Conservation (phyloP, 148 eudicot genomes). For the Rhododendron vialii region DNA sequence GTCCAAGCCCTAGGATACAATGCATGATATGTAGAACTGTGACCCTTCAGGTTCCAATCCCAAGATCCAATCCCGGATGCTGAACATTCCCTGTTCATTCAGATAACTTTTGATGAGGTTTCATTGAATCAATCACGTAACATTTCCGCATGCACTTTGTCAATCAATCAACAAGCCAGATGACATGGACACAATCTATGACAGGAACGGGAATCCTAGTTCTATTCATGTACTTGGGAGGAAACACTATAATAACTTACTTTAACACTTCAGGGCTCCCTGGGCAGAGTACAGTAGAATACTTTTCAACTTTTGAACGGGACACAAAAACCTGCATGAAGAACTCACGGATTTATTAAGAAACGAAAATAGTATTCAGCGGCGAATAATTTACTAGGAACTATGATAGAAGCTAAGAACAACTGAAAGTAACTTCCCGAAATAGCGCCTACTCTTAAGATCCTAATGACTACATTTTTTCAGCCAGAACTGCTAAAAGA, state of each 20-base stretch:
- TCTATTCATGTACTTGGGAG: not conserved
- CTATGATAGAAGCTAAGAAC: not conserved
- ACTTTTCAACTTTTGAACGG: constrained; percentile 66
- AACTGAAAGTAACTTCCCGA: not conserved
- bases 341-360: not conserved
- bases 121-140: not conserved
- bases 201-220: not conserved
- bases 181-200: not conserved
- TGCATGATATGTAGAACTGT: constrained; percentile 76
- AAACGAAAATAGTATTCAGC: not conserved
- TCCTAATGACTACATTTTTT: not conserved
- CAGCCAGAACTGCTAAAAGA: not conserved
- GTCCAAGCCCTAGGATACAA: constrained; percentile 97
- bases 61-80: constrained; percentile 79
- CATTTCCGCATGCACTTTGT: not conserved
- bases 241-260: constrained; percentile 37
- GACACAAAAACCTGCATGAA: constrained; percentile 70
- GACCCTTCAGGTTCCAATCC: constrained; percentile 90
- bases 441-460: not conserved
- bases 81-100: constrained; percentile 46
- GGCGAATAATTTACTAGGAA: not conserved
- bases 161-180: not conserved
- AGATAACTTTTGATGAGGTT: constrained; percentile 11
- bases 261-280: constrained; percentile 47
- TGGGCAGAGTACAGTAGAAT: constrained; percentile 77